A percentile compares a stretch with the other conserved stretches of the same genome.
Conservation (phyloP, 352 stramenopile species). For the Phytophthora ohioensis region DNA sequence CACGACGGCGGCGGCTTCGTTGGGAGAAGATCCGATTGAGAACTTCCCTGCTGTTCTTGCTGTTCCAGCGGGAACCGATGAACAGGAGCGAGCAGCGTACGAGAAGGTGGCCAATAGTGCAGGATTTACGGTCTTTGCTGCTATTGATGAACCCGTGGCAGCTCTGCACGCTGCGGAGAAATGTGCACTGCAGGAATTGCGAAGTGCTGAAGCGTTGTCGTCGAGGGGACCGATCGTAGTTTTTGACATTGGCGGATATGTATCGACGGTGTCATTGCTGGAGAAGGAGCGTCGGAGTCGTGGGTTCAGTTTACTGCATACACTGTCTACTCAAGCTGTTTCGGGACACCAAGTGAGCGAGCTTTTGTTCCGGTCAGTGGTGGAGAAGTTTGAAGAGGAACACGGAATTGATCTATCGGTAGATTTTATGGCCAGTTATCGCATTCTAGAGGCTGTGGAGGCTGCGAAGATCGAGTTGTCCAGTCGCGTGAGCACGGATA, state of each 20-base stretch:
- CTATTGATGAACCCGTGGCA: constrained; percentile 70
- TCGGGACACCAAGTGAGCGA: constrained; percentile 61
- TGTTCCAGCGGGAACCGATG: constrained; percentile 47
- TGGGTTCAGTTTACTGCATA: constrained; percentile 52
- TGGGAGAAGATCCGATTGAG: constrained; percentile 51
- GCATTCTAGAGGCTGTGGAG: constrained; percentile 74
- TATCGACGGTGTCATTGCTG: constrained; percentile 63
- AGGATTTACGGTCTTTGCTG: constrained; percentile 65
- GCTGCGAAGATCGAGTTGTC: constrained; percentile 80
- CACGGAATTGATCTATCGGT: constrained; percentile 73
- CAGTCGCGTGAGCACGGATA: constrained; percentile 56
- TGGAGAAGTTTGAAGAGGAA: constrained; percentile 64
- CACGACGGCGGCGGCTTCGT: constrained; percentile 47
- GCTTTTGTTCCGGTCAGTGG: constrained; percentile 58
- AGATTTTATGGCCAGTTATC: constrained; percentile 75
- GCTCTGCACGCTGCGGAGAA: constrained; percentile 63
- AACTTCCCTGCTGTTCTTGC: constrained; percentile 62
- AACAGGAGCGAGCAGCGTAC: constrained; percentile 46
- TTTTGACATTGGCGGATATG: constrained; percentile 77
- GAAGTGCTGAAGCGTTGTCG: constrained; percentile 27
- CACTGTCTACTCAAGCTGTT: constrained; percentile 42
- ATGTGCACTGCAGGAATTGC: constrained; percentile 45
- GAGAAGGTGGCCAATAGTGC: constrained; percentile 63
- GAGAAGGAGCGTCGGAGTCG: constrained; percentile 34
- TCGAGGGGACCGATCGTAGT: constrained; percentile 53